A percentile compares a stretch with the other conserved stretches of the same genome.
Evolutionary conservation across 108 stramenopile species (phyloP).

Genomic region (Cyclotella sp.): DNA sequence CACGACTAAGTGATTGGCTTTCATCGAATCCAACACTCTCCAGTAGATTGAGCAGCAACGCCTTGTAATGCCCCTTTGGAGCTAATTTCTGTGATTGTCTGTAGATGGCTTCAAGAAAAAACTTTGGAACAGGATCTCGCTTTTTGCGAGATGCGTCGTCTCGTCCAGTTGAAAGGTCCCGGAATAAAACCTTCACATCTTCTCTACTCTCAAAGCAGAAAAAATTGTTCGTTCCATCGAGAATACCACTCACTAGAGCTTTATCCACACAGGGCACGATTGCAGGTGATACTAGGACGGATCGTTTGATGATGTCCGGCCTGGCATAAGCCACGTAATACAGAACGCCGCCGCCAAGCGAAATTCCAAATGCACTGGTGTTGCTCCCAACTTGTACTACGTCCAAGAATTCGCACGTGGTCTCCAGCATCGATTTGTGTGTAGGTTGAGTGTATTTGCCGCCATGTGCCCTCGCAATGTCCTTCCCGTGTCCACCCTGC

Average conservation of each 20-base stretch:
- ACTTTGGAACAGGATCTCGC: conserved; percentile 19
- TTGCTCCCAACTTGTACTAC: conserved; percentile 15
- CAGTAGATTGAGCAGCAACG: conserved; percentile 15
- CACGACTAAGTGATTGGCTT: background rate
- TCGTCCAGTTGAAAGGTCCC: conserved; percentile 20
- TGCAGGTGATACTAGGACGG: conserved; percentile 27
- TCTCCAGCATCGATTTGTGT: conserved; percentile 19
- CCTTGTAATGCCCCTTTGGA: conserved; percentile 24
- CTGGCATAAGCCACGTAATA: conserved; percentile 17
- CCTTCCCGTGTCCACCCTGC: conserved; percentile 24
- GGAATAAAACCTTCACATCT: conserved; percentile 16
- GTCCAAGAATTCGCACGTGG: conserved; percentile 25
- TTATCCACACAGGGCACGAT: conserved; percentile 24
- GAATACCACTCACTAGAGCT: conserved; percentile 1
- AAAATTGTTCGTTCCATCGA: conserved; percentile 19
- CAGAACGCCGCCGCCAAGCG: conserved; percentile 21
- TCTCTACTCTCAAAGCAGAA: conserved; percentile 25
- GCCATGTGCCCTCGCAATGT: conserved; percentile 5
- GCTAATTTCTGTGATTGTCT: conserved; percentile 10
- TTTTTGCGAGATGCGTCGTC: conserved; percentile 11
- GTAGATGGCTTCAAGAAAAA: conserved; percentile 13
- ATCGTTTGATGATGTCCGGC: conserved; percentile 26
- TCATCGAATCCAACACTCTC: conserved; percentile 9
- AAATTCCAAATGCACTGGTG: conserved; percentile 17
- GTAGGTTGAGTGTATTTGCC: conserved; percentile 16